Evolutionary conservation across 1,139 yeast species (phyloP).

Genomic region (Yarrowia galli): DNA sequence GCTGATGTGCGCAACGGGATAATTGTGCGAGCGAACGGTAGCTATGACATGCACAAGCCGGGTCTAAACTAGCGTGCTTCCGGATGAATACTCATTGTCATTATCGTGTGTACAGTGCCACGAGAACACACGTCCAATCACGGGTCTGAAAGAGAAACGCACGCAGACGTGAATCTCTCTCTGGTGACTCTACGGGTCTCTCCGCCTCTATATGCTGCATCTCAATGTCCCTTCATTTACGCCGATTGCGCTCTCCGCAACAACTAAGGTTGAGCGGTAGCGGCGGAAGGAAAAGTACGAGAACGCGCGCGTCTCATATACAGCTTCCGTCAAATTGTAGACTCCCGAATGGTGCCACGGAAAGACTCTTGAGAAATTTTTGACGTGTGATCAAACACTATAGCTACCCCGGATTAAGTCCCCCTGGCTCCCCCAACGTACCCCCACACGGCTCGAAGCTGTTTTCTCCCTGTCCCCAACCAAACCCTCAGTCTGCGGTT

Average conservation of each 20-base stretch:
- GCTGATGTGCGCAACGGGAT: neutral
- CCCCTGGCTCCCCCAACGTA: slow-evolving; percentile 1
- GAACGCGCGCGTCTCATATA: too few species aligned
- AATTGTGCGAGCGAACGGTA: neutral
- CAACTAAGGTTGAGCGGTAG: slow-evolving; percentile 11
- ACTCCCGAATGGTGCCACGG: neutral
- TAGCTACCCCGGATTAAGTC: neutral
- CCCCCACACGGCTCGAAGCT: slow-evolving; percentile 20
- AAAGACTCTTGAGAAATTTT: neutral
- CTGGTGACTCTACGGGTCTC: neutral
- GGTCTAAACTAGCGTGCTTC: neutral
- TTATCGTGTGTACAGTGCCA: neutral
- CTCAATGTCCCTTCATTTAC: neutral
- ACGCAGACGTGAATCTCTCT: neutral
- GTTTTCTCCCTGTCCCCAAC: neutral
- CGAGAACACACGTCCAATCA: slow-evolving; percentile 13
- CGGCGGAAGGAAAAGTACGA: too few species aligned
- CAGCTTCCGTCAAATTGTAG: neutral
- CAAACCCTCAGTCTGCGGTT: neutral
- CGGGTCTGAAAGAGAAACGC: neutral
- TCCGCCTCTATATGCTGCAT: neutral
- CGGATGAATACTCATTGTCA: neutral
- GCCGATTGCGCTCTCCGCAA: slow-evolving; percentile 16
- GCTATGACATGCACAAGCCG: neutral
- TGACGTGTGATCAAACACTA: neutral